phyloP scores from a whole-genome alignment of 768 basidiomycete genomes.

The Naganishia vishniacii region DNA sequence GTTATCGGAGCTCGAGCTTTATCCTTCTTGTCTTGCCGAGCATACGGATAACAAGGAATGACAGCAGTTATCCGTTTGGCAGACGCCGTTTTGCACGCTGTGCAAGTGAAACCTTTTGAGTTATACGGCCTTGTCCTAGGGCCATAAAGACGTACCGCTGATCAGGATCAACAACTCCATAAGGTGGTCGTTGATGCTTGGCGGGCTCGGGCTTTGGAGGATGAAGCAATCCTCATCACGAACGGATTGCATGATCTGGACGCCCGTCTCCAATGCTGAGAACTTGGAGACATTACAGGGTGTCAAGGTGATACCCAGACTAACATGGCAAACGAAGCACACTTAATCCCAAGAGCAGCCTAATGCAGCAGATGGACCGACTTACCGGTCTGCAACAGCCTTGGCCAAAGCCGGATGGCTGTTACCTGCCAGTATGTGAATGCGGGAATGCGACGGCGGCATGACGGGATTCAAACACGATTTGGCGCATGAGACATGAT shows the following conservation, averaged over 20 bases:
- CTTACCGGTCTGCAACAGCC: constrained; percentile 83
- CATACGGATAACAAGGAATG: constrained; percentile 91
- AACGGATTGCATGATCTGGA: constrained; percentile 88
- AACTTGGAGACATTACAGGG: constrained; percentile 81
- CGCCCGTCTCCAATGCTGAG: constrained; percentile 83
- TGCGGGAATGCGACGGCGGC: constrained; percentile 4
- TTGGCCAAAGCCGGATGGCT: constrained; percentile 93
- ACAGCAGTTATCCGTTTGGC: constrained; percentile 98
- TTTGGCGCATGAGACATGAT: background rate
- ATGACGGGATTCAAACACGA: background rate
- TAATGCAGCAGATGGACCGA: background rate
- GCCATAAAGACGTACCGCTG: constrained; percentile 61
- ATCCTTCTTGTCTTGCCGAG: constrained; percentile 98
- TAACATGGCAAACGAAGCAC: constrained; percentile 43
- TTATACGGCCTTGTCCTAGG: no score
- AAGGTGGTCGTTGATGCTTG: constrained; percentile 72
- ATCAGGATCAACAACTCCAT: constrained; percentile 99
- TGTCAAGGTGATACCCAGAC: constrained; percentile 82
- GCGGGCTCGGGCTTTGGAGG: constrained; percentile 60
- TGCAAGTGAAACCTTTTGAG: background rate
- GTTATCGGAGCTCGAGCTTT: constrained; percentile 97
- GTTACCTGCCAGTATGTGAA: constrained; percentile 62
- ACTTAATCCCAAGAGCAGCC: background rate
- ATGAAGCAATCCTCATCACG: constrained; percentile 99
- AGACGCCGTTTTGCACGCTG: constrained; percentile 93